These are phyloP conservation scores for Speleostelium caveatum DNA, from an alignment of 78 protist species.

Conservation along the genomic window DNA sequence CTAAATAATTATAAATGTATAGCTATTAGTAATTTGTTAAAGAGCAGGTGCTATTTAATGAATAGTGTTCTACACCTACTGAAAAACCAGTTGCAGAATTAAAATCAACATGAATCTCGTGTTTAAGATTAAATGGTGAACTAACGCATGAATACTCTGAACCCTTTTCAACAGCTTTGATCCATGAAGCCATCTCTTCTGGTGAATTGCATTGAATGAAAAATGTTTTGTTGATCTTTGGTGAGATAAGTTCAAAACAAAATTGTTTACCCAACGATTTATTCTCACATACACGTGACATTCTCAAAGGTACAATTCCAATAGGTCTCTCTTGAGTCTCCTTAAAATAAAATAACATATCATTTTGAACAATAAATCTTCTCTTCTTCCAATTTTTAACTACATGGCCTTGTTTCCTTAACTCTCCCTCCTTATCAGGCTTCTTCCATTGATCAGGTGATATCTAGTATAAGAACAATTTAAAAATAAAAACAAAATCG, in stretches of 20 bases:
- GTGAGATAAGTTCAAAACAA: constrained; percentile 80
- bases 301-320: constrained; percentile 75
- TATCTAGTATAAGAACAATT: neutral
- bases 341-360: constrained; percentile 72
- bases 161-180: constrained; percentile 78
- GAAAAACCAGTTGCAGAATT: constrained; percentile 84
- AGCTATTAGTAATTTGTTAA: neutral
- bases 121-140: constrained; percentile 79
- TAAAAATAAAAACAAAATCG: neutral
- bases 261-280: constrained; percentile 48
- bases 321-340: constrained; percentile 56
- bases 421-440: constrained; percentile 83
- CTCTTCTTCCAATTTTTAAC: constrained; percentile 88
- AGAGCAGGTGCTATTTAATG: neutral
- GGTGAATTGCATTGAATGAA: constrained; percentile 64
- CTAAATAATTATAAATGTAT: neutral
- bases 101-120: constrained; percentile 81
- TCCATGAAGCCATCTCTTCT: constrained; percentile 71
- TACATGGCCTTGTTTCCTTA: constrained; percentile 83
- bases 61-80: constrained; percentile 6
- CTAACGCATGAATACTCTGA: constrained; percentile 67
- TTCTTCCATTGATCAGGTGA: constrained; percentile 61
- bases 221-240: constrained; percentile 76
- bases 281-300: constrained; percentile 26
- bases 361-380: constrained; percentile 80